Evolutionary conservation across 1,139 yeast genomes (phyloP).

Genomic region (Candida pseudocylindracea): DNA sequence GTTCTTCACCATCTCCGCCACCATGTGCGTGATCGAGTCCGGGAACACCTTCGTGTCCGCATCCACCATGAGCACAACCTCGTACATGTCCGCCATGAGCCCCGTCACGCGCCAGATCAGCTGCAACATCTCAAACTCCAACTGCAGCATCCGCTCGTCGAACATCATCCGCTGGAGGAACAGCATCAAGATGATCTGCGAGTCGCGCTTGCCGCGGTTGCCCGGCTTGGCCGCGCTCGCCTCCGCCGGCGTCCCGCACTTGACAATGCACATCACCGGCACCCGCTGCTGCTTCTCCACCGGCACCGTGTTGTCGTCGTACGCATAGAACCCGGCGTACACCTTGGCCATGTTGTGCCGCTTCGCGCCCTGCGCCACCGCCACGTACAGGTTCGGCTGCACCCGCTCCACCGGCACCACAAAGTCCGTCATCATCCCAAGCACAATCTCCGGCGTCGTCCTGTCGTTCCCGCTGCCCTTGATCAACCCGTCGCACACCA

Average conservation of each 20-base stretch:
- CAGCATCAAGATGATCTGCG: conserved; percentile 85
- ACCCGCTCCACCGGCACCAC: conserved; percentile 52
- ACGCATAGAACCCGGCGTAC: conserved; percentile 74
- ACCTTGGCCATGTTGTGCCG: conserved; percentile 98
- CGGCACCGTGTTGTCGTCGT: conserved; percentile 53
- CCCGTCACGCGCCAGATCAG: conserved; percentile 81
- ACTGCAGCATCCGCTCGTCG: conserved; percentile 92
- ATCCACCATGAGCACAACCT: conserved; percentile 81
- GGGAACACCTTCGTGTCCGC: conserved; percentile 91
- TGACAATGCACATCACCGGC: conserved; percentile 65
- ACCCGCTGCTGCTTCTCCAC: conserved; percentile 72
- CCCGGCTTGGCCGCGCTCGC: conserved; percentile 74
- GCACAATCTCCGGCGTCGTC: conserved; percentile 74
- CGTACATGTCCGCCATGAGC: conserved; percentile 70
- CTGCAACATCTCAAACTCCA: conserved; percentile 64
- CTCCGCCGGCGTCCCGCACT: conserved; percentile 86
- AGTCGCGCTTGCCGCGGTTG: conserved; percentile 95
- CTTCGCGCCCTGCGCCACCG: conserved; percentile 81
- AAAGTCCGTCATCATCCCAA: conserved; percentile 78
- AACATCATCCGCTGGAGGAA: conserved; percentile 80
- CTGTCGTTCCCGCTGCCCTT: conserved; percentile 81
- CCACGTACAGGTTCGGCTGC: conserved; percentile 65
- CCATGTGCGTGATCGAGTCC: conserved; percentile 82
- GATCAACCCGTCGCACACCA: conserved; percentile 82
- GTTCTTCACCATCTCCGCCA: conserved; percentile 79